Conservation (phyloP, 1,284 basidiomycete species). For the Flammula alnicola region DNA sequence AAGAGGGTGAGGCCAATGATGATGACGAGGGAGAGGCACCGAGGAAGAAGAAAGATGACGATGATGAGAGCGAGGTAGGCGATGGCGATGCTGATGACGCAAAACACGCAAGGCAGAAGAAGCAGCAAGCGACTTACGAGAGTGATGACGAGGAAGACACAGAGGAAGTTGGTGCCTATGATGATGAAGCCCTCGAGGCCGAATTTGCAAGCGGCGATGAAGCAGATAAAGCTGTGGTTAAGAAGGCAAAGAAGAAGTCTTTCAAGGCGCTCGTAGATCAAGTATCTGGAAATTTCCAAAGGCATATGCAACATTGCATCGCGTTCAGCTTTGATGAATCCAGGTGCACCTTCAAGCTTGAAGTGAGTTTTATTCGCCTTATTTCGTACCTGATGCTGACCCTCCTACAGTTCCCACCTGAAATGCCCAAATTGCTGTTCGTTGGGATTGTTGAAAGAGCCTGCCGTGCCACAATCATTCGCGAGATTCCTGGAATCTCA, state of each 20-base stretch:
- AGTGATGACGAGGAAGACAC: slow-evolving; percentile 58
- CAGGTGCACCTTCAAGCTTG: slow-evolving; percentile 79
- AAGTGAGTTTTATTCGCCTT: slow-evolving; percentile 66
- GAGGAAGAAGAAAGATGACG: slow-evolving; percentile 46
- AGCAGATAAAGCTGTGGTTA: slow-evolving; percentile 29
- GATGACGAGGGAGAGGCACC: slow-evolving; percentile 53
- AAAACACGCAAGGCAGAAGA: slow-evolving; percentile 69
- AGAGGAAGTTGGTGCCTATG: slow-evolving; percentile 50
- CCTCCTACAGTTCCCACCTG: slow-evolving; percentile 70
- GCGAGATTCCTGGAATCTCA: slow-evolving; percentile 86
- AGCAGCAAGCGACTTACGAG: slow-evolving; percentile 78
- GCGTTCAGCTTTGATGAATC: slow-evolving; percentile 80
- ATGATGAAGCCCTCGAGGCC: slow-evolving; percentile 74
- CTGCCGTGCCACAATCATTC: slow-evolving; percentile 83
- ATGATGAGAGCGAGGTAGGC: slow-evolving; percentile 68
- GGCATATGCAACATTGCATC: slow-evolving; percentile 62
- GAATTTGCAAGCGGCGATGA: slow-evolving; percentile 57
- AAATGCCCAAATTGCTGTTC: slow-evolving; percentile 88
- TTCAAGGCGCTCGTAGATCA: slow-evolving; percentile 48
- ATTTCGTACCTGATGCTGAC: too few species aligned
- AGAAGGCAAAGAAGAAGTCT: slow-evolving; percentile 29
- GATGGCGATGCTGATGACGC: slow-evolving; percentile 81
- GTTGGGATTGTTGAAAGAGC: slow-evolving; percentile 90
- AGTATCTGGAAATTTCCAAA: slow-evolving; percentile 56
- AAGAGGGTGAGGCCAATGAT: slow-evolving; percentile 51